These are phyloP conservation scores for Ophiocordyceps camponoti-floridani DNA, from an alignment of 2,329 filamentous ascomycete genomes.

Conservation along the genomic window DNA sequence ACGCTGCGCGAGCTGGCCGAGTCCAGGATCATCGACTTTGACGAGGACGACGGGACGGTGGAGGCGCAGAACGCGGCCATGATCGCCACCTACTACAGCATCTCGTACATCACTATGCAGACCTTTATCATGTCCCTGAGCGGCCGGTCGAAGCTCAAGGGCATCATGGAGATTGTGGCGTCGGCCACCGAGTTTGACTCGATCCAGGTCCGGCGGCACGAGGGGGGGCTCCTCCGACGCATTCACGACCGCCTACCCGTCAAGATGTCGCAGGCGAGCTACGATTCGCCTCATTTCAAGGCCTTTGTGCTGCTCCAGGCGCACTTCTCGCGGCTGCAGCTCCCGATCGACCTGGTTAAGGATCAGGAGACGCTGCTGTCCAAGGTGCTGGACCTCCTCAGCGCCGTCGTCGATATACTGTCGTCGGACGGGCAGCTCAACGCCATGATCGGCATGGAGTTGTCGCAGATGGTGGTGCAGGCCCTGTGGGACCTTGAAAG, in stretches of 20 bases:
- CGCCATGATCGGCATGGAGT: constrained; percentile 96
- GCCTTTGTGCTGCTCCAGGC: constrained; percentile 93
- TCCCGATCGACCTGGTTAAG: constrained; percentile 88
- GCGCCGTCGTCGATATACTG: constrained; percentile 83
- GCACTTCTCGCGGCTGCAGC: constrained; percentile 92
- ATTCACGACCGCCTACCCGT: constrained; percentile 92
- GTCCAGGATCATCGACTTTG: constrained; percentile 87
- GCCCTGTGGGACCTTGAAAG: constrained; percentile 98
- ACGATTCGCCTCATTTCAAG: constrained; percentile 95
- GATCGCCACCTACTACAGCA: constrained; percentile 98
- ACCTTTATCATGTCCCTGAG: constrained; percentile 87
- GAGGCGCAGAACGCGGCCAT: constrained; percentile 87
- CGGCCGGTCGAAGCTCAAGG: constrained; percentile 83
- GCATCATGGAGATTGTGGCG: constrained; percentile 89
- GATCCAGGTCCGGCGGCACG: constrained; percentile 85
- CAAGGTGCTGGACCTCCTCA: constrained; percentile 74
- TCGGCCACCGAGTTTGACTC: constrained; percentile 93
- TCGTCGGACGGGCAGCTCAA: constrained; percentile 93
- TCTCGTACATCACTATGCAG: constrained; percentile 98
- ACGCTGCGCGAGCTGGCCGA: constrained; percentile 82
- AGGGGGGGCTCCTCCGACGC: constrained; percentile 70
- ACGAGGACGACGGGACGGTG: constrained; percentile 83
- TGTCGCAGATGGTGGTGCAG: constrained; percentile 98
- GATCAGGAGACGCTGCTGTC: constrained; percentile 80
- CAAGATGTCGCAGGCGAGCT: constrained; percentile 76